Conservation (phyloP, 2,329 filamentous ascomycete species). For the Neopestalotiopsis rosae region DNA sequence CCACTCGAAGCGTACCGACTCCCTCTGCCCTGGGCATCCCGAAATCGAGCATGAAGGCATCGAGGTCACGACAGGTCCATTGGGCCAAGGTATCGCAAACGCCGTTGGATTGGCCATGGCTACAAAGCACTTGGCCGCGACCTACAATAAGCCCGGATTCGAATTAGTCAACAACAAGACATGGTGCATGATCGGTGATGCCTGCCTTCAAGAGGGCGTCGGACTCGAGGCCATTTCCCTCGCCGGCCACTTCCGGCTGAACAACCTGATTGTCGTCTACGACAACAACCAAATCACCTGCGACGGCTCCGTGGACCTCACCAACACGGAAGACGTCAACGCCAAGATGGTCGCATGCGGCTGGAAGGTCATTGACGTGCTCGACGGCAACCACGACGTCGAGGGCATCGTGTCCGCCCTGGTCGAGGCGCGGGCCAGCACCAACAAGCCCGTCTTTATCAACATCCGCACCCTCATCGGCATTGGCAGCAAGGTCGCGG, state of each 20-base stretch:
- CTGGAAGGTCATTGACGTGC: slow-evolving; percentile 57
- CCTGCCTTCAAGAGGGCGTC: slow-evolving; percentile 61
- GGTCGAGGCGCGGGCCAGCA: slow-evolving; percentile 48
- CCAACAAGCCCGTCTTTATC: slow-evolving; percentile 59
- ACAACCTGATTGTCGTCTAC: slow-evolving; percentile 60
- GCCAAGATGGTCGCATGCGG: slow-evolving; percentile 58
- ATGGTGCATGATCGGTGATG: slow-evolving; percentile 61
- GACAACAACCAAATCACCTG: slow-evolving; percentile 65
- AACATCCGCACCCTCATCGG: slow-evolving; percentile 64
- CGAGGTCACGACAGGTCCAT: slow-evolving; percentile 62
- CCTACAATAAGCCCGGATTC: slow-evolving; percentile 54
- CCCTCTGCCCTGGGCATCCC: slow-evolving; percentile 57
- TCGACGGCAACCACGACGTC: slow-evolving; percentile 55
- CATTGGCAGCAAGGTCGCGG: slow-evolving; percentile 50
- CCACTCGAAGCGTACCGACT: slow-evolving; percentile 45
- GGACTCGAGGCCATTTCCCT: slow-evolving; percentile 58
- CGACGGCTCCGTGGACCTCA: slow-evolving; percentile 56
- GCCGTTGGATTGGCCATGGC: slow-evolving; percentile 62
- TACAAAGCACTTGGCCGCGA: slow-evolving; percentile 55
- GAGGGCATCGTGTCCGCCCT: slow-evolving; percentile 50
- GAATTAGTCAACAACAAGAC: slow-evolving; percentile 54
- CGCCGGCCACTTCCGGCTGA: slow-evolving; percentile 55
- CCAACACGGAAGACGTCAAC: slow-evolving; percentile 59
- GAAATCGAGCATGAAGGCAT: slow-evolving; percentile 62
- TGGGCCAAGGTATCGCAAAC: slow-evolving; percentile 62